Evolutionary conservation across 768 basidiomycete species (phyloP).

Genomic region (Coprinopsis marcescibilis): DNA sequence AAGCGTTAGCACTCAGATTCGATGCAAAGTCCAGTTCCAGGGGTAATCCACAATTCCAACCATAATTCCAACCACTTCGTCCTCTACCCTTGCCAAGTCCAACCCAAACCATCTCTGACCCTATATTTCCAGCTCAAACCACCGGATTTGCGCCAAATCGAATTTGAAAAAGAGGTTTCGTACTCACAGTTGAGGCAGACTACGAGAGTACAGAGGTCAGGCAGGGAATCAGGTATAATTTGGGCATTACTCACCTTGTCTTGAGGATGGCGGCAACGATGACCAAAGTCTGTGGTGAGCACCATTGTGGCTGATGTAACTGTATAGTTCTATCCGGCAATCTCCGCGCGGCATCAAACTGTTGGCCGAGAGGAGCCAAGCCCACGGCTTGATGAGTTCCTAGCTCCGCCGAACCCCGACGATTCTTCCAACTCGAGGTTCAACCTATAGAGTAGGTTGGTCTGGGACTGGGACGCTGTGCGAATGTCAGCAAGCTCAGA

Average conservation of each 20-base stretch:
- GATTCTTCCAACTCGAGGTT: too few species aligned
- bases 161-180: slow-evolving; percentile 13
- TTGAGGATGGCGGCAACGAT: slow-evolving; percentile 58
- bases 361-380: too few species aligned
- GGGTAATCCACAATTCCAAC: too few species aligned
- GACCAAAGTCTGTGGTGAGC: slow-evolving; percentile 26
- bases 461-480: too few species aligned
- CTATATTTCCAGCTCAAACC: slow-evolving; percentile 6
- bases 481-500: too few species aligned
- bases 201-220: slow-evolving; percentile 9
- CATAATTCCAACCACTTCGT: slow-evolving; percentile 2
- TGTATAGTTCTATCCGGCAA: slow-evolving; percentile 29
- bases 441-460: too few species aligned
- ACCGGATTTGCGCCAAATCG: slow-evolving; percentile 4
- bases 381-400: too few species aligned
- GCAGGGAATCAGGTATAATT: slow-evolving; percentile 11
- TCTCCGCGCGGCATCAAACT: slow-evolving; percentile 18
- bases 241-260: slow-evolving; percentile 44
- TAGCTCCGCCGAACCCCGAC: too few species aligned
- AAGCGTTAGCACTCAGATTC: too few species aligned
- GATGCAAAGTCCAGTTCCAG: not conserved
- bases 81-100: not conserved
- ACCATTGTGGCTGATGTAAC: slow-evolving; percentile 34
- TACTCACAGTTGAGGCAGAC: slow-evolving; percentile 28
- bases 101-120: not conserved